These are phyloP conservation scores for Xylaria longipes DNA, from an alignment of 495 filamentous ascomycete species.

Conservation along the genomic window DNA sequence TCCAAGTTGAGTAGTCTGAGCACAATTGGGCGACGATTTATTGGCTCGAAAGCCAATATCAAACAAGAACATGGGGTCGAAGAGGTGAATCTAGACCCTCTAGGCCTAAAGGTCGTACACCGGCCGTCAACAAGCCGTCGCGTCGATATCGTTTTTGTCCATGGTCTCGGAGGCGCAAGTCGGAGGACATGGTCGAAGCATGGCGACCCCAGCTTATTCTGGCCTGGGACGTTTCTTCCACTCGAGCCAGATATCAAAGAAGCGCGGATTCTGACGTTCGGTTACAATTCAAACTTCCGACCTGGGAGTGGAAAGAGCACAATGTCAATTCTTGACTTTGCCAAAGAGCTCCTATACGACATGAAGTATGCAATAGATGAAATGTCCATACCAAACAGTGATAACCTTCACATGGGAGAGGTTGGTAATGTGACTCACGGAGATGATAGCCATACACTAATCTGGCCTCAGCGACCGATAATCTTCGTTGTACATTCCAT, in stretches of 20 bases:
- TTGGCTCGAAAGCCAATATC: not conserved
- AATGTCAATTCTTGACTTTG: constrained; percentile 43
- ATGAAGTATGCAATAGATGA: constrained; percentile 43
- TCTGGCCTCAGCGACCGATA: constrained; percentile 26
- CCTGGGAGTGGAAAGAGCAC: constrained; percentile 26
- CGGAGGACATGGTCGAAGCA: constrained; percentile 41
- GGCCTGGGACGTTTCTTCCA: constrained; percentile 42
- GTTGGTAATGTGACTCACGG: not conserved
- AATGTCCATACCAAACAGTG: not conserved
- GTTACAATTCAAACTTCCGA: constrained; percentile 46
- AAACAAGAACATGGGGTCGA: not conserved
- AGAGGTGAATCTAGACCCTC: not conserved
- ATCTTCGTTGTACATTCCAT: constrained; percentile 49
- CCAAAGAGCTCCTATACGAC: constrained; percentile 45
- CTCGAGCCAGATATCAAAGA: constrained; percentile 37
- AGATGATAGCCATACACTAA: not conserved
- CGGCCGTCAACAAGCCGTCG: not conserved
- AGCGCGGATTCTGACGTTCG: constrained; percentile 45
- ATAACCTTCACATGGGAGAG: constrained; percentile 20
- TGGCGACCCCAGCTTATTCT: constrained; percentile 39
- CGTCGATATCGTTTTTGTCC: constrained; percentile 41
- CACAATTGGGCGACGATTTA: not conserved
- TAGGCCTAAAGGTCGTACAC: not conserved
- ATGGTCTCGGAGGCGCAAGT: constrained; percentile 46
- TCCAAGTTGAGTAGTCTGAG: not conserved